phyloP scores from a whole-genome alignment of 345 rosid species.

The Pistacia atlantica region DNA sequence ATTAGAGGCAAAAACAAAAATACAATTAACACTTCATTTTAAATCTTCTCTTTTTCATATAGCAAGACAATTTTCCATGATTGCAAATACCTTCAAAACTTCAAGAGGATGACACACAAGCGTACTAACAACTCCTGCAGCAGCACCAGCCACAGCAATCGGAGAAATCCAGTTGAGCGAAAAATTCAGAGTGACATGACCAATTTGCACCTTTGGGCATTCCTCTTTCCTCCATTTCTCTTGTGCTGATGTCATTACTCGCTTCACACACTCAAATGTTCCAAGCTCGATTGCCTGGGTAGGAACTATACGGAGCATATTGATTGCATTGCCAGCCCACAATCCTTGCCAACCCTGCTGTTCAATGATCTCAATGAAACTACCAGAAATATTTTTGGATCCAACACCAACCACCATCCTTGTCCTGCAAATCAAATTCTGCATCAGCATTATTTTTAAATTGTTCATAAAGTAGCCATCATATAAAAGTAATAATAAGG shows the following conservation, averaged over 20 bases:
- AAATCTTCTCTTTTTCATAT: neutral
- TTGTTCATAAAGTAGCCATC: neutral
- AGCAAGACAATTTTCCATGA: neutral
- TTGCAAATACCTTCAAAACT: slow-evolving; percentile 78
- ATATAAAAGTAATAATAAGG: neutral
- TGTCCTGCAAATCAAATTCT: slow-evolving; percentile 54
- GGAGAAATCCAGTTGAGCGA: slow-evolving; percentile 91
- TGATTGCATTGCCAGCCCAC: slow-evolving; percentile 97
- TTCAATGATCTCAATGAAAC: slow-evolving; percentile 82
- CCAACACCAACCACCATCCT: slow-evolving; percentile 99
- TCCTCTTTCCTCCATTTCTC: slow-evolving; percentile 61
- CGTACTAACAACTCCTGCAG: slow-evolving; percentile 90
- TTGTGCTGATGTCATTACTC: slow-evolving; percentile 74
- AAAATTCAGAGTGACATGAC: slow-evolving; percentile 54
- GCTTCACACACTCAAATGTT: slow-evolving; percentile 88
- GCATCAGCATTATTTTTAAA: neutral
- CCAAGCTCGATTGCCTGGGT: slow-evolving; percentile 97
- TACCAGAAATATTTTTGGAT: slow-evolving; percentile 82
- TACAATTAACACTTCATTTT: neutral
- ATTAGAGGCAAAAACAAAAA: neutral
- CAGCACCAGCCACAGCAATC: slow-evolving; percentile 93
- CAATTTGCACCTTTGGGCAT: slow-evolving; percentile 62
- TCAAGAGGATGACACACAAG: slow-evolving; percentile 98
- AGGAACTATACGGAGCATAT: slow-evolving; percentile 89
- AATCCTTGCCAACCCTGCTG: slow-evolving; percentile 97